Evolutionary conservation across 2,329 filamentous ascomycete genomes (phyloP).

Genomic region (Xylariomycetidae sp.): DNA sequence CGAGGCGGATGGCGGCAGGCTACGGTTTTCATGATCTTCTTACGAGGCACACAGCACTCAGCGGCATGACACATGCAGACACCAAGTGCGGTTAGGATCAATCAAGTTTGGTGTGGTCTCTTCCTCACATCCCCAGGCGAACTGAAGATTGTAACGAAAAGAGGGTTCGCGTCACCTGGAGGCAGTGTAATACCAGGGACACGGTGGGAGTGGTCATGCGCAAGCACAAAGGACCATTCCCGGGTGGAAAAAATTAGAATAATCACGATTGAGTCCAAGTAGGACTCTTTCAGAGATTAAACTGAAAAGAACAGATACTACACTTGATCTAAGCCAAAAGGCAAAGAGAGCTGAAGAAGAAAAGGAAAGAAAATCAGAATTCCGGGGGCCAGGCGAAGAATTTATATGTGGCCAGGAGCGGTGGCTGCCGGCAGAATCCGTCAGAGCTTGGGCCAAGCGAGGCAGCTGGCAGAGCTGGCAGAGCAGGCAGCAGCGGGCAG

Average conservation of each 20-base stretch:
- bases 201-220: conserved; percentile 59
- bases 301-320: conserved; percentile 97
- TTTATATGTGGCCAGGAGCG: conserved; percentile 6
- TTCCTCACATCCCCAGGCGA: conserved; percentile 52
- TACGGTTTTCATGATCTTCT: not conserved
- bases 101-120: conserved; percentile 25
- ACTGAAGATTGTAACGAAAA: conserved; percentile 56
- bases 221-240: conserved; percentile 64
- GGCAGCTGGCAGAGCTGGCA: too few relatives aligned
- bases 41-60: not conserved
- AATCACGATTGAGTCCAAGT: conserved; percentile 69
- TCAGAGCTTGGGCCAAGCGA: too few relatives aligned
- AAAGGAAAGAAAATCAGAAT: conserved; percentile 8
- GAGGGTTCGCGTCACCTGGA: conserved; percentile 62
- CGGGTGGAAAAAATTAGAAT: conserved; percentile 67
- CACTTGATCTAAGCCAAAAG: conserved; percentile 72
- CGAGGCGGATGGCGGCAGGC: not conserved
- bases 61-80: not conserved
- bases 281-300: conserved; percentile 87
- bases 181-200: conserved; percentile 72
- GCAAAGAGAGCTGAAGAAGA: conserved; percentile 36
- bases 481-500: too few relatives aligned
- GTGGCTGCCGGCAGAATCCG: not conserved
- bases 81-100: not conserved
- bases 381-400: conserved; percentile 3